Conservation (phyloP, 768 basidiomycete species). For the Lentinula guzmanii region DNA sequence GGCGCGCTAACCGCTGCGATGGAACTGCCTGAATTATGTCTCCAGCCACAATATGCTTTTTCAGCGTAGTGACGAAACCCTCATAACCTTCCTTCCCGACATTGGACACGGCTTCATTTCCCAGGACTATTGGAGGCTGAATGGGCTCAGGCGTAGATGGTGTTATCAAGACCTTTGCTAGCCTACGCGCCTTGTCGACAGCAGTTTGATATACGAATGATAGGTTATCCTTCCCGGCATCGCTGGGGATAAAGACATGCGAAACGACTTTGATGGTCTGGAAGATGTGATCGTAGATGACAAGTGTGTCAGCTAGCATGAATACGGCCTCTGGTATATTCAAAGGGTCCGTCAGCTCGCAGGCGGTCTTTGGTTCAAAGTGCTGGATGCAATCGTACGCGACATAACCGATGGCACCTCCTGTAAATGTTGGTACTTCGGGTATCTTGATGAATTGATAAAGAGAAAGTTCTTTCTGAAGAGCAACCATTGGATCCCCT, state of each 20-base stretch:
- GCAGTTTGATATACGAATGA: conserved; percentile 87
- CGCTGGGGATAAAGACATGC: conserved; percentile 83
- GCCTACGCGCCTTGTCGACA: conserved; percentile 69
- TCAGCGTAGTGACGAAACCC: conserved; percentile 82
- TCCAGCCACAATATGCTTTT: conserved; percentile 91
- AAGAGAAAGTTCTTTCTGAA: conserved; percentile 80
- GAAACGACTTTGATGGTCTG: conserved; percentile 95
- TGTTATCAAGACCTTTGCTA: conserved; percentile 65
- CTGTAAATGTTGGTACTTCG: conserved; percentile 90
- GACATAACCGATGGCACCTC: conserved; percentile 96
- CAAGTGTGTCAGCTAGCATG: conserved; percentile 93
- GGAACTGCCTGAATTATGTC: conserved; percentile 99
- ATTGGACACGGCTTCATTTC: conserved; percentile 72
- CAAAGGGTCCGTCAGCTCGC: conserved; percentile 68
- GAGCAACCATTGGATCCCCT: conserved; percentile 81
- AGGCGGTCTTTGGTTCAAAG: conserved; percentile 91
- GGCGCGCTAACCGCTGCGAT: conserved; percentile 82
- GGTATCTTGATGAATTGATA: conserved; percentile 91
- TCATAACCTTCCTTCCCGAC: conserved; percentile 94
- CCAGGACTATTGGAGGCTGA: conserved; percentile 62
- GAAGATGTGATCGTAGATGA: conserved; percentile 96
- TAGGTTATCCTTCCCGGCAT: conserved; percentile 60
- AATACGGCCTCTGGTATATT: conserved; percentile 93
- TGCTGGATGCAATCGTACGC: conserved; percentile 94
- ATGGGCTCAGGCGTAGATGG: conserved; percentile 53